Percentiles rank a stretch among this genome's conserved stretches.
Conservation (phyloP, 2,329 filamentous ascomycete species). For the Cordyceps fumosorosea region DNA sequence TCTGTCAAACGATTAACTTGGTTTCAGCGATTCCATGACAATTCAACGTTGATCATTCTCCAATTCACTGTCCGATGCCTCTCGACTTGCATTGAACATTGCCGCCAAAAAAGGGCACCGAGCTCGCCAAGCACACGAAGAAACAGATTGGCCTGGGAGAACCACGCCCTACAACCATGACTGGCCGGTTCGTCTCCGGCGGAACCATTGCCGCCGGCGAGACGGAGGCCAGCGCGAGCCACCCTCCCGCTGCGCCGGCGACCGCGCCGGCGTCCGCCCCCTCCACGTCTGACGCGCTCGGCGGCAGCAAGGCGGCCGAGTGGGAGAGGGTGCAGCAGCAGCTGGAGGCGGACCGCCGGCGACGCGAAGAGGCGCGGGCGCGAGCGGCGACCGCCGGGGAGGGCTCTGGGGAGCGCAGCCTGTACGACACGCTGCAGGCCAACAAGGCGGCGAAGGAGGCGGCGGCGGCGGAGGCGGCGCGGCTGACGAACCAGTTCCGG, state of each 20-base stretch:
- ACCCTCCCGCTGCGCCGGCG: constrained; percentile 8
- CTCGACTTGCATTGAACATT: neutral
- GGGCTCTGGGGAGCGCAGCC: constrained; percentile 44
- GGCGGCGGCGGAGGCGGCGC: constrained; percentile 68
- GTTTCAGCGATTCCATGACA: neutral
- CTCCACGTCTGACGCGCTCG: neutral
- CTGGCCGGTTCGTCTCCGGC: constrained; percentile 49
- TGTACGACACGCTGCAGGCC: constrained; percentile 71
- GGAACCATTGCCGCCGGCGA: constrained; percentile 41
- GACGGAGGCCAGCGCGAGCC: neutral
- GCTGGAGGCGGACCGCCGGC: constrained; percentile 53
- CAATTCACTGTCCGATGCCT: neutral
- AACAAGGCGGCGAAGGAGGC: constrained; percentile 84
- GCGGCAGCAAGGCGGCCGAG: constrained; percentile 30
- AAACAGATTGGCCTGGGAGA: neutral
- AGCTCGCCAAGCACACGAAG: neutral
- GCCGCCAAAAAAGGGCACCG: neutral
- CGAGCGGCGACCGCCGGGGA: constrained; percentile 28
- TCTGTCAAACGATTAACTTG: neutral
- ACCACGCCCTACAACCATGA: constrained; percentile 30
- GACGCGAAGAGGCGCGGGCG: constrained; percentile 44
- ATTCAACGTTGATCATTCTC: neutral
- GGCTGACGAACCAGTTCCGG: constrained; percentile 70
- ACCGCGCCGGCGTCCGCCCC: constrained; percentile 17
- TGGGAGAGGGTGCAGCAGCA: constrained; percentile 61